phyloP scores from a whole-genome alignment of 306 rosid genomes.

The Elaeagnus macrophylla region DNA sequence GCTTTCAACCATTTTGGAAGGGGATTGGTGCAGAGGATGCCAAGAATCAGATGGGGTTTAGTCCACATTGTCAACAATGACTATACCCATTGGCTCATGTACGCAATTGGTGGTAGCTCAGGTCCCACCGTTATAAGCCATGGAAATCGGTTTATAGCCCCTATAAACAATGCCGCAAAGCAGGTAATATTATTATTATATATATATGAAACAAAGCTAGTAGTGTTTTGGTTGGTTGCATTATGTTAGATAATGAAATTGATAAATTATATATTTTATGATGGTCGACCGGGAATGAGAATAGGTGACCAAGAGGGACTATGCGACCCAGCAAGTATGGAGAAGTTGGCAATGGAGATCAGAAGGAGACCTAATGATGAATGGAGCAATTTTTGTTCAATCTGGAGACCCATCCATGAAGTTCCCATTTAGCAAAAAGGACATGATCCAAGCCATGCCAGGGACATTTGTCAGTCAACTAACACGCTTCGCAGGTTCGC shows the following conservation, averaged over 20 bases:
- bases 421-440: conserved; percentile 25
- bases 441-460: conserved; percentile 47
- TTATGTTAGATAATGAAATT: neutral
- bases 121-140: conserved; percentile 70
- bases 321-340: conserved; percentile 31
- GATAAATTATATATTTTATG: neutral
- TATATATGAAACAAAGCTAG: too few species aligned
- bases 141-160: conserved; percentile 64
- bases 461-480: conserved; percentile 39
- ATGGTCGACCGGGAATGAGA: neutral
- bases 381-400: conserved; percentile 53
- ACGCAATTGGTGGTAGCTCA: conserved; percentile 76
- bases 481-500: conserved; percentile 42
- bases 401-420: conserved; percentile 28
- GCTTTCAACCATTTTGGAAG: conserved; percentile 81
- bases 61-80: conserved; percentile 66
- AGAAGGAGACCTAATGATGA: conserved; percentile 50
- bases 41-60: conserved; percentile 61
- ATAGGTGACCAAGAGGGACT: conserved; percentile 65
- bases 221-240: too few species aligned
- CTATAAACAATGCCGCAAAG: conserved; percentile 23
- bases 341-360: conserved; percentile 68
- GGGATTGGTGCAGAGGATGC: conserved; percentile 70
- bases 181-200: conserved; percentile 51
- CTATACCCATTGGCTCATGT: conserved; percentile 80